Conservation (phyloP, 805 yeast species). For the Groenewaldozyma salmanticensis region DNA sequence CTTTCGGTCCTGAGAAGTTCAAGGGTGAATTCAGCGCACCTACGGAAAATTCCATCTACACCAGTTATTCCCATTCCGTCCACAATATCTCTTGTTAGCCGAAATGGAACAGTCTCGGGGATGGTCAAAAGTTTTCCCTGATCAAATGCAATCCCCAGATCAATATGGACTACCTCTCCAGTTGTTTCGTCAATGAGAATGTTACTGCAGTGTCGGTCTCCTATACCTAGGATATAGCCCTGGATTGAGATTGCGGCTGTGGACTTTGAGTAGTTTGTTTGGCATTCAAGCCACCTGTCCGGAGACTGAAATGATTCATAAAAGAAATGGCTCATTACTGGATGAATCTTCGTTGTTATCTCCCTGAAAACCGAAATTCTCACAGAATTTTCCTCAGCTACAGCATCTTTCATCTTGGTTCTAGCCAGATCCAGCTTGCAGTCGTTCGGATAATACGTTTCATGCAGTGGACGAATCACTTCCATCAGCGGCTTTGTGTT, state of each 20-base stretch:
- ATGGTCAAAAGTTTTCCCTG: constrained; percentile 76
- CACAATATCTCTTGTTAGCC: constrained; percentile 80
- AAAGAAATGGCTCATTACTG: constrained; percentile 65
- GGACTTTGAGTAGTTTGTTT: constrained; percentile 61
- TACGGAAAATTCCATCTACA: constrained; percentile 62
- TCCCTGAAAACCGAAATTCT: constrained; percentile 31
- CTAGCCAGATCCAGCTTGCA: constrained; percentile 51
- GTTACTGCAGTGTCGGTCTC: constrained; percentile 92
- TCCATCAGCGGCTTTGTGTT: constrained; percentile 66
- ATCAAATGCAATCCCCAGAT: constrained; percentile 92
- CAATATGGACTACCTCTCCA: constrained; percentile 94
- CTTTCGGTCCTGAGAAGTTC: constrained; percentile 53
- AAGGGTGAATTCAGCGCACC: constrained; percentile 65
- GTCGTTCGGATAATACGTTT: constrained; percentile 30
- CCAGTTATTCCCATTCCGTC: constrained; percentile 94
- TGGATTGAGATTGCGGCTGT: constrained; percentile 78
- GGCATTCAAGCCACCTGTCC: constrained; percentile 61
- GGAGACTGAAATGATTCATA: constrained; percentile 56
- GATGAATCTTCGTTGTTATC: constrained; percentile 45
- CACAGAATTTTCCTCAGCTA: constrained; percentile 5
- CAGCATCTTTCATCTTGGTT: constrained; percentile 45
- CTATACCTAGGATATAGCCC: constrained; percentile 83
- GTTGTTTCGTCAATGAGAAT: constrained; percentile 67
- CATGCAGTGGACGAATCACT: constrained; percentile 56
- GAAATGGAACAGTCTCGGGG: constrained; percentile 91